Evolutionary conservation across 1,284 basidiomycete species (phyloP), one percentile per base, ranked within the genome.

Genomic region (Apiotrichum mycotoxinovorans): DNA sequence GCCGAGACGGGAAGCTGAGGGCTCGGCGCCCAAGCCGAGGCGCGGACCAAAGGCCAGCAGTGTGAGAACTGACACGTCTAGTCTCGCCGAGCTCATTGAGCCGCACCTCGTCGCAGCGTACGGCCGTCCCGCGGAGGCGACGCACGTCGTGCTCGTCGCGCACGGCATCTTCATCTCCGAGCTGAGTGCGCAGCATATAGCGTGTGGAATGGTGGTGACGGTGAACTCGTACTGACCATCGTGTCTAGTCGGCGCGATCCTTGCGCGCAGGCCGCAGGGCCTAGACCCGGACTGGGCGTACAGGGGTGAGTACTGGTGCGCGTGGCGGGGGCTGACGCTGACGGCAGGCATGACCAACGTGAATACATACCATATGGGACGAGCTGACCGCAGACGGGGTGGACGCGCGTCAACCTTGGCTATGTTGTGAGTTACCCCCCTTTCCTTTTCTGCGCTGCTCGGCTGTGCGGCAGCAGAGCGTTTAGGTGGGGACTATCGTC

Each of bases 151-250:
- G 4, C 63, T 78, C 0, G 76, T 78, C 0, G 77, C 76, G 3
- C 77, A 79, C 54, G 77, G 77, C 10, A 78, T 79, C 54, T 77
- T 77, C 71, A 79, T 78, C 62, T 63, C 68, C 17, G 76, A 78
- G 57, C 67, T 78, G 30, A 51, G 49, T 78, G 3, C 71, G 75
- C 10, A 14, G 33, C 20, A 5, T 5, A 8, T 12, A 7, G 34
- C 20, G 12, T 18, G 70, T 69, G 14, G 4, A 15, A 23, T 26
- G 30, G 7, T 34, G 14, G 9, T 34, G 33, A 34, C 9, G 33
- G 33, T 34, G 14, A 34, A 9, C 4, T 8, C 37, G 2, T 38
- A 38, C 37, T 38, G 17, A 38, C n/a, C n/a, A n/a, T n/a, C n/a
- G n/a, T n/a, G 37, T 34, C 17, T 17, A 51, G 49, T 51, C 9